phyloP scores from a whole-genome alignment of 108 stramenopile species.

The Pseudonitzschia multiseries region DNA sequence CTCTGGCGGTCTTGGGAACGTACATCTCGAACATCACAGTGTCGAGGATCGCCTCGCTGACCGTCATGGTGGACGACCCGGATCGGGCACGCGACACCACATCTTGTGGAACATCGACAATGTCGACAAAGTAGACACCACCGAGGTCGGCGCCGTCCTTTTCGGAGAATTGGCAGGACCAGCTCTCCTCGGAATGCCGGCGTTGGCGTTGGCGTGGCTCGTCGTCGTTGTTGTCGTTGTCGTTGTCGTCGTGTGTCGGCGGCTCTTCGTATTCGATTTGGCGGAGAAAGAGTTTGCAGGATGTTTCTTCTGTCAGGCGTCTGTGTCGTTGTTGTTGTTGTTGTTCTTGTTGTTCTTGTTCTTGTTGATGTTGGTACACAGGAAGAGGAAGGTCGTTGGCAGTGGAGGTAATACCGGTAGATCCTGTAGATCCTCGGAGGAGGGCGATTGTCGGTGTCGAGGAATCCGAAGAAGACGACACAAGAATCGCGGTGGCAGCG shows the following conservation, averaged over 20 bases:
- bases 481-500: too few relatives aligned
- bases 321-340: neutral
- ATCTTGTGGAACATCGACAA: neutral
- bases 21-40: neutral
- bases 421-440: too few relatives aligned
- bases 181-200: neutral
- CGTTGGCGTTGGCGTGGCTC: too few relatives aligned
- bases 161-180: too few relatives aligned
- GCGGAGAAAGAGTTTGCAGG: neutral
- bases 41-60: neutral
- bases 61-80: neutral
- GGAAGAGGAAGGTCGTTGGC: too few relatives aligned
- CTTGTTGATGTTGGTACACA: too few relatives aligned
- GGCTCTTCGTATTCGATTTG: neutral
- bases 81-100: neutral
- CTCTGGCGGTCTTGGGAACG: neutral
- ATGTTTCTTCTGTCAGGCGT: neutral
- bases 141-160: neutral
- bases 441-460: too few relatives aligned
- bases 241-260: neutral
- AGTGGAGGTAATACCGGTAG: too few relatives aligned
- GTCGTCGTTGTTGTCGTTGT: neutral
- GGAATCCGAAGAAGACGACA: too few relatives aligned
- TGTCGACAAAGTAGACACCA: neutral
- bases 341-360: too few relatives aligned